These are phyloP conservation scores for Cordyceps javanica DNA, from an alignment of 2,329 filamentous ascomycete species.

Conservation along the genomic window DNA sequence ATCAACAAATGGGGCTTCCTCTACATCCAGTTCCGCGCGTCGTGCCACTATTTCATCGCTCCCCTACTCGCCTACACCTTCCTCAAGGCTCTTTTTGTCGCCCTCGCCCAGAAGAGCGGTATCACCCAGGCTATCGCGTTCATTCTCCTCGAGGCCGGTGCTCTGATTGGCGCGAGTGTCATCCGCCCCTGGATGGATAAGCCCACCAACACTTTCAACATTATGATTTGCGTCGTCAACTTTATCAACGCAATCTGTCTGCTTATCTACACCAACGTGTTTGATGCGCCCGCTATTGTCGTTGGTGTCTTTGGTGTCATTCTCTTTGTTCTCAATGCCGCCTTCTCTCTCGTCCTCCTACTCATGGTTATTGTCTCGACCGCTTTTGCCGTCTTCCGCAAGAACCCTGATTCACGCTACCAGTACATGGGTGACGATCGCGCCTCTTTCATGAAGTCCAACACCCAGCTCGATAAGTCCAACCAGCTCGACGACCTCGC, in stretches of 20 bases:
- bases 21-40: constrained; percentile 93
- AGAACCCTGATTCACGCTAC: constrained; percentile 92
- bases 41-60: constrained; percentile 91
- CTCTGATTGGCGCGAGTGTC: constrained; percentile 71
- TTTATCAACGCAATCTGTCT: constrained; percentile 88
- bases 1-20: constrained; percentile 98
- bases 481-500: constrained; percentile 88
- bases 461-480: constrained; percentile 67
- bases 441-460: constrained; percentile 95
- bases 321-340: constrained; percentile 82
- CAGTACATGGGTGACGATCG: constrained; percentile 96
- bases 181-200: constrained; percentile 98
- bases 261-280: constrained; percentile 80
- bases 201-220: constrained; percentile 95
- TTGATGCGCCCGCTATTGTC: constrained; percentile 75
- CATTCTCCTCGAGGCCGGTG: constrained; percentile 72
- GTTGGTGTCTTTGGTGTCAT: constrained; percentile 84
- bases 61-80: constrained; percentile 71
- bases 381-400: constrained; percentile 68
- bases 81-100: constrained; percentile 86
- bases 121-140: constrained; percentile 75
- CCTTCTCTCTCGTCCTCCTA: constrained; percentile 74
- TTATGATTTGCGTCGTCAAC: constrained; percentile 82
- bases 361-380: constrained; percentile 66
- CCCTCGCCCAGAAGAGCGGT: constrained; percentile 65